Base-by-base conservation (phyloP, 306 rosid species). In the Potentilla sterilis region DNA sequence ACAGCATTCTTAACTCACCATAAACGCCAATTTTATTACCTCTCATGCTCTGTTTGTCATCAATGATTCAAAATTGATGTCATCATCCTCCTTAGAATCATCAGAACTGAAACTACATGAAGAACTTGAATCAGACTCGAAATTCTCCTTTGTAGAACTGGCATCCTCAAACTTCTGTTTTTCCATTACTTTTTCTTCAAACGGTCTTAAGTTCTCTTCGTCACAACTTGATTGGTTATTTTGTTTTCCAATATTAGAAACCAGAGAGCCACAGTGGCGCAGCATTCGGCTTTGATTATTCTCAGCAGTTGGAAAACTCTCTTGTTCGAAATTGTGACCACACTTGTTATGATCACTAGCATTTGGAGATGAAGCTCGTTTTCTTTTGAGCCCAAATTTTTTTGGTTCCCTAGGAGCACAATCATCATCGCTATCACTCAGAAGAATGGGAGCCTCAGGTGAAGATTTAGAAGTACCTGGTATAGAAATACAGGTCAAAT, bases 391-490 rank as follows among this genome's bases (percentile, higher is more conserved):
- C 28, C 32, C 61, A 54, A n/a, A 8, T n/a, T 0, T 1, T 2
- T n/a, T 10, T 0, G 12, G 12, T 55, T 73, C 75, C 9, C 0
- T 4, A 4, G 54, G 51, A 11, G 77, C 74, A 68, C 43, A 35
- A 34, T 80, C 84, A 24, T 80, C 87, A 61, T 80, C 81, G 5
- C 82, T 74, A 46, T 67, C 72, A 8, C 38, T 21, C 28, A 80
- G 42, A 8, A 67, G 55, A 80, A 77, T 28, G 28, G 14, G 0
- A 44, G 6, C 22, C 44, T 54, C 64, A 14, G 42, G 6, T 67
- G 83, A 46, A 66, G 37, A 18, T 69, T 71, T 75, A 51, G 10
- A 46, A 66, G 15, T 5, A 58, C 75, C 83, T 83, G 51, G 24
- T 40, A 80, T 47, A 19, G 28, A 8, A 68, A 74, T 15, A 21